Evolutionary conservation across 345 rosid species (phyloP), one percentile per base, ranked within the genome.

Genomic region (Luvunga scandens): DNA sequence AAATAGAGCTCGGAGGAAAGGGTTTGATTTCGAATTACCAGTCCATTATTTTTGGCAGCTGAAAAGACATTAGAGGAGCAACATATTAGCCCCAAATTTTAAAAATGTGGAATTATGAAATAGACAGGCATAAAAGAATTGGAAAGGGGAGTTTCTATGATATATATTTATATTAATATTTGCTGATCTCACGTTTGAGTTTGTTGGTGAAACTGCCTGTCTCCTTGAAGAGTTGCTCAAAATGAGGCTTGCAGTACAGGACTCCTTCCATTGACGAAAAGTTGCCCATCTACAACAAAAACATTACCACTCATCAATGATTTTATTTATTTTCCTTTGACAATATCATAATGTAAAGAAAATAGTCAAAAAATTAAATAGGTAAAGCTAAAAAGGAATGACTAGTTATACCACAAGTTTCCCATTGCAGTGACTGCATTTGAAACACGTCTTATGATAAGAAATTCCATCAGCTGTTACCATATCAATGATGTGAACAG

Each of bases 361-460:
- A 50, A 31, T 14, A 24, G 22, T 14, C 24, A 57, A 10, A 22
- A 39, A 9, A 36, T 45, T 45, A 27, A 53, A 34, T n/a, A 72
- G 8, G 31, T 28, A 36, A 6, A 56, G 27, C 21, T 2, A 45
- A 62, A 16, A 57, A 5, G 22, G 6, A 68, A 33, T 69, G 27
- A 34, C 59, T 16, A 16, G 19, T 55, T 22, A 33, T 68, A 93
- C 97, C 89, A 85, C 92, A 79, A 94, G 91, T 53, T 78, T 85
- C 66, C 94, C 91, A 80, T 89, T 90, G 94, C 98, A 94, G 71
- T 93, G 97, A 59, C 85, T 86, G 90, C 97, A 91, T 82, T 87
- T 93, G 93, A 94, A 94, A 87, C 98, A 94, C 50, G 89, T 88
- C 83, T 91, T 94, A 80, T 94, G 98, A 80, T 90, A 94, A 42